Conservation (phyloP, 805 yeast genomes). For the Candida ponderosae region DNA sequence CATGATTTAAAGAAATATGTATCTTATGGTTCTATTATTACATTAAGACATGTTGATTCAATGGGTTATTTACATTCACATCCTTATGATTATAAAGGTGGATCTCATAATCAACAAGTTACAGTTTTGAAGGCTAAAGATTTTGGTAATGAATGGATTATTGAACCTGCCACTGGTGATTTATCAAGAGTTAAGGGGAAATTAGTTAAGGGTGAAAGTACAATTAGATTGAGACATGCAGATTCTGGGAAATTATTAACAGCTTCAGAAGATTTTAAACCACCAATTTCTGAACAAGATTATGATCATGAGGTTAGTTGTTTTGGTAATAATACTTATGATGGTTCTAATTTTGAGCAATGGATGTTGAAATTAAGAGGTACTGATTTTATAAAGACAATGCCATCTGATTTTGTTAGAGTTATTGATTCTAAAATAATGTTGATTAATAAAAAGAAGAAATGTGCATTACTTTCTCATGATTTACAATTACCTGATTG, state of each 20-base stretch:
- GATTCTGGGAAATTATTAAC: conserved; percentile 60
- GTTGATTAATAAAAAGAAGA: conserved; percentile 55
- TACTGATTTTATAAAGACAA: conserved; percentile 27
- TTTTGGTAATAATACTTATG: conserved; percentile 52
- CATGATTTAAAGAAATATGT: conserved; percentile 51
- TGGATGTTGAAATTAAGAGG: conserved; percentile 46
- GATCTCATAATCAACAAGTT: conserved; percentile 72
- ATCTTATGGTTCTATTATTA: conserved; percentile 62
- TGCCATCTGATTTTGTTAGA: conserved; percentile 22
- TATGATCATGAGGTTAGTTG: conserved; percentile 80
- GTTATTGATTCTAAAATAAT: conserved; percentile 68
- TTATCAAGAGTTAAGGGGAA: conserved; percentile 21
- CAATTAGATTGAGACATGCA: conserved; percentile 63
- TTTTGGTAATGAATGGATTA: conserved; percentile 62
- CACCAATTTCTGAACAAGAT: conserved; percentile 88
- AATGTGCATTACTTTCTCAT: conserved; percentile 72
- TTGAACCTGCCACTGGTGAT: conserved; percentile 35
- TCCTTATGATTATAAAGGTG: conserved; percentile 50
- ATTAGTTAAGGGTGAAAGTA: conserved; percentile 44
- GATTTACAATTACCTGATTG: conserved; percentile 68
- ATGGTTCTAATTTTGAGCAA: conserved; percentile 62
- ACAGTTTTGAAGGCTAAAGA: conserved; percentile 60
- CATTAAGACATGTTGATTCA: conserved; percentile 62
- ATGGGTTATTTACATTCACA: conserved; percentile 78
- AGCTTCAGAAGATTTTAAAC: conserved; percentile 60